Evolutionary conservation across 805 yeast genomes (phyloP), one percentile per base, ranked within the genome.

Genomic region (Saturnispora saitoi): DNA sequence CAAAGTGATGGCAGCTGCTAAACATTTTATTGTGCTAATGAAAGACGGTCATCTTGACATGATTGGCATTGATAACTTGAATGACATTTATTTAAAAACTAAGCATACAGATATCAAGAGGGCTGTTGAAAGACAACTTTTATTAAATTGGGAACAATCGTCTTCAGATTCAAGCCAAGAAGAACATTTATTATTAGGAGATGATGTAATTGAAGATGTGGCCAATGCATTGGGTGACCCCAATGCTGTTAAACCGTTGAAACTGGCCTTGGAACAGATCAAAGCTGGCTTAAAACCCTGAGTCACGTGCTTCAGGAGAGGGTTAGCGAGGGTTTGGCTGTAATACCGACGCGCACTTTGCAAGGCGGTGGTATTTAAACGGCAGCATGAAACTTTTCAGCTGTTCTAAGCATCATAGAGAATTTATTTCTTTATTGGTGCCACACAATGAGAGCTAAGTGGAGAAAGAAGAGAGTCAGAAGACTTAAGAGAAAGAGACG

Each of bases 401-500:
- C 28, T 6, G 28, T 24, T 37, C 11, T 5, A 10, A 14, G 8
- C 7, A 17, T 4, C 14, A 1, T 3, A 4, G 24, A 22, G 41
- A 14, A n/a, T 22, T 46, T 28, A 24, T 24, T 46, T 32, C 32
- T 46, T 41, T 17, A 32, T 22, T 32, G 29, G 29, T 29, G 48
- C 42, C 26, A 54, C 68, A 67, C 69, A 68, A 86, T 86, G 95
- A 85, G 95, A 83, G 83, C 86, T 78, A 90, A 90, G 86, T 90
- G 97, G 98, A 91, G 96, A 86, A 91, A 91, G 86, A 91, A 91
- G 95, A 91, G 98, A 90, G 95, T 86, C 77, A 90, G 98, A 87
- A 88, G 98, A 87, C 86, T 91, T 73, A 91, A 91, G 87, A 88
- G 97, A 83, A 91, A 91, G 95, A 87, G 98, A 86, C 96, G 98